A percentile compares a stretch with the other conserved stretches of the same genome.
These are phyloP conservation scores for Fraxinus platypoda DNA, from an alignment of 305 asterid species.

Conservation along the genomic window DNA sequence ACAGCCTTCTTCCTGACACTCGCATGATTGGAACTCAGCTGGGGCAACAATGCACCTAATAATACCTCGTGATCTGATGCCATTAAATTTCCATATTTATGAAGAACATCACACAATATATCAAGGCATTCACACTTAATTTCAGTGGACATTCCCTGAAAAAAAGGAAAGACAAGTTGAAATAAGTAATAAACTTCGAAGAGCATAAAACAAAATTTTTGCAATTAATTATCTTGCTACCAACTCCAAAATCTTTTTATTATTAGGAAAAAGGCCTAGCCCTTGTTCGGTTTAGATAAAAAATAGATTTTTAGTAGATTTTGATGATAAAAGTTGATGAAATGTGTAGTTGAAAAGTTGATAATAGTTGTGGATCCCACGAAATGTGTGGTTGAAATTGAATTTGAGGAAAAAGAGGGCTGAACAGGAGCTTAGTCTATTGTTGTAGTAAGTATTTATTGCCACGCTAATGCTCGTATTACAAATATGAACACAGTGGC, in stretches of 20 bases:
- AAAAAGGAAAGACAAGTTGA: conserved; percentile 1
- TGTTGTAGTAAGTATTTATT: background rate
- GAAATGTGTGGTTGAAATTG: background rate
- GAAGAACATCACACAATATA: conserved; percentile 91
- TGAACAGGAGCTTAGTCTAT: background rate
- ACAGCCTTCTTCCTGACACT: conserved; percentile 94
- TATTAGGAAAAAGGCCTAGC: background rate
- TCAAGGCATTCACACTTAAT: conserved; percentile 97
- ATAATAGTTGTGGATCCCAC: no score
- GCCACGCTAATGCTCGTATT: background rate
- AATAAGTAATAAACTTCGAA: background rate
- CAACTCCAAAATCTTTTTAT: background rate
- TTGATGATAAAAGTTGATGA: no score
- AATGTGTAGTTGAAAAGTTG: no score
- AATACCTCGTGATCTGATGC: conserved; percentile 77
- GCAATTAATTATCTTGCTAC: background rate
- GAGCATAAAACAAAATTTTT: background rate
- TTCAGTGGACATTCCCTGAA: conserved; percentile 80
- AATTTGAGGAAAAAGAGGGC: background rate
- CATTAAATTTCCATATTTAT: conserved; percentile 90
- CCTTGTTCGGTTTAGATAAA: no score
- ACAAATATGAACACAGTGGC: conserved; percentile 3
- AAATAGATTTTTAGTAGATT: no score
- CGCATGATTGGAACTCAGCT: conserved; percentile 86
- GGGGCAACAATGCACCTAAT: conserved; percentile 75